Evolutionary conservation across 495 filamentous ascomycete genomes (phyloP), one percentile per base, ranked within the genome.

Genomic region (Tuber magnatum): DNA sequence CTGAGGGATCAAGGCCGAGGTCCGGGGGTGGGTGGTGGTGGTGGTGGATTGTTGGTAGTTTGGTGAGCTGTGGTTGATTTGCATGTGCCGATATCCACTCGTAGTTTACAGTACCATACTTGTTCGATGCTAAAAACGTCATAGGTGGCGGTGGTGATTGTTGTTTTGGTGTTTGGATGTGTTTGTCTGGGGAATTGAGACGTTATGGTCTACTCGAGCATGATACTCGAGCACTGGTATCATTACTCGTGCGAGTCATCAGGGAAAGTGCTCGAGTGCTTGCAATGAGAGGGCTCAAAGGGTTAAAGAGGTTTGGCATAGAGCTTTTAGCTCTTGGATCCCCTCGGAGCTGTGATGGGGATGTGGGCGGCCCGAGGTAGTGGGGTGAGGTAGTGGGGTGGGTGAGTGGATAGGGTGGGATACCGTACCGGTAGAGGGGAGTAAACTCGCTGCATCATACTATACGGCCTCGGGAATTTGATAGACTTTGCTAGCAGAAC

Each of bases 1-100:
- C 39, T 70, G 78, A 68, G 76, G 56, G 76, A 77, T 75, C 72
- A 73, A 78, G 75, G 73, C 77, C 77, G 77, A 79, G 77, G 77
- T 79, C 76, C 77, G 70, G 70, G 61, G 48, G 73, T 76, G 69
- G n/a, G n/a, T n/a, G n/a, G n/a, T n/a, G n/a, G n/a, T n/a, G n/a
- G n/a, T n/a, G n/a, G n/a, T n/a, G n/a, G n/a, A n/a, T n/a, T n/a
- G n/a, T n/a, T n/a, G n/a, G n/a, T n/a, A n/a, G n/a, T n/a, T n/a
- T n/a, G n/a, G 69, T 69, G 46, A 73, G 4, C 70, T 69, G 71
- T 77, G 69, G 71, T 46, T 77, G 56, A 71, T 77, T 75, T 8
- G 28, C 76, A 76, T 76, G 74, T 78, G 74, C 65, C 70, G 65
- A 76, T 76, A 46, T 48, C 51, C 79, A 75, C 72, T 72, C 77